These are phyloP conservation scores for Volutella citrinella DNA, from an alignment of 2,329 filamentous ascomycete genomes.

Conservation along the genomic window DNA sequence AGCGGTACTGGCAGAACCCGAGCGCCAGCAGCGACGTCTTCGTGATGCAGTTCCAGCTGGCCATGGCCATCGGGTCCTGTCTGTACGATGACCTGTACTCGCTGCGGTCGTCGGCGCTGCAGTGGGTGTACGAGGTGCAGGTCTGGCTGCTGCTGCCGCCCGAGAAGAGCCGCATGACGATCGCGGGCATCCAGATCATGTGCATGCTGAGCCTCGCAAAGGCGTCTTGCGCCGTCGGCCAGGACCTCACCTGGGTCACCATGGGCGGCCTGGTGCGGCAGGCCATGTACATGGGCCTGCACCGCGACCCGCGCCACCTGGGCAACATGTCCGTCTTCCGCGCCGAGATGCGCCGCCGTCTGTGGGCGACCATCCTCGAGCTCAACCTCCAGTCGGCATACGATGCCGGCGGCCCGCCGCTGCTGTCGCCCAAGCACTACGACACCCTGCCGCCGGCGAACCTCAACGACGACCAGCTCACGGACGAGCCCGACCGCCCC, in stretches of 20 bases:
- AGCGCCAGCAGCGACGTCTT: conserved; percentile 40
- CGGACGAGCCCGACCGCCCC: conserved; percentile 31
- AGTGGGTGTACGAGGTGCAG: conserved; percentile 53
- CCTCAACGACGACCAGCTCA: conserved; percentile 49
- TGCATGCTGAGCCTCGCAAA: conserved; percentile 50
- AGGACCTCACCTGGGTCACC: conserved; percentile 51
- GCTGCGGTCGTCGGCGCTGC: conserved; percentile 39
- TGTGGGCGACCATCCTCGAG: conserved; percentile 57
- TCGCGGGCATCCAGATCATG: conserved; percentile 49
- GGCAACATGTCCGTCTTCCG: conserved; percentile 44
- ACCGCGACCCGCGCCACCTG: conserved; percentile 52
- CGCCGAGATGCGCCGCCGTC: conserved; percentile 51
- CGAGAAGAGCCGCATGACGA: conserved; percentile 47
- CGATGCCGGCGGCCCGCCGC: conserved; percentile 48
- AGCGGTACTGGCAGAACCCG: conserved; percentile 44
- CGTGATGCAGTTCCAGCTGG: conserved; percentile 51
- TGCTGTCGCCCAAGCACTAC: conserved; percentile 45
- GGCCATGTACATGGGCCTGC: conserved; percentile 57
- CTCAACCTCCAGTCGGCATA: conserved; percentile 50
- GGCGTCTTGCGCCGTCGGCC: conserved; percentile 43
- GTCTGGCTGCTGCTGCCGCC: conserved; percentile 46
- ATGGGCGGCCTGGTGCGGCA: conserved; percentile 48
- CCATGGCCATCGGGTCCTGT: conserved; percentile 49
- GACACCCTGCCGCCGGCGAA: conserved; percentile 50
- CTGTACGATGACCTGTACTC: conserved; percentile 45